phyloP scores from a whole-genome alignment of 208 protist genomes.

The Acanthamoeba triangularis region DNA sequence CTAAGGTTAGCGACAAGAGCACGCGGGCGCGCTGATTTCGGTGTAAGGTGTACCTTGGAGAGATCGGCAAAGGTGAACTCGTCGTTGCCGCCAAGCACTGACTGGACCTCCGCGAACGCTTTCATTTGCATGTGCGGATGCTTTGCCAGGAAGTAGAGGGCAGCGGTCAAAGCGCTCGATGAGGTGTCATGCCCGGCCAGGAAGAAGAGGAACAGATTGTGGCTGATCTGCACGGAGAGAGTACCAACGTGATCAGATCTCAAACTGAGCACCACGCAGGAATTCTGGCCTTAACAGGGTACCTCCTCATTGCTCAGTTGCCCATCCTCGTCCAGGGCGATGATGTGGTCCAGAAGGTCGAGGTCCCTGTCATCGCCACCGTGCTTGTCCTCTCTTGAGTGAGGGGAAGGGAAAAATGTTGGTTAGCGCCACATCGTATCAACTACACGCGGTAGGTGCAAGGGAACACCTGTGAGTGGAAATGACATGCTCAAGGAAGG shows the following conservation, averaged over 20 bases:
- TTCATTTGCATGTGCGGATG: neutral
- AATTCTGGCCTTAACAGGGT: neutral
- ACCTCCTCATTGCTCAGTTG: slow-evolving; percentile 7
- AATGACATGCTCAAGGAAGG: neutral
- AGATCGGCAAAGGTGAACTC: neutral
- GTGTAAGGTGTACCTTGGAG: neutral
- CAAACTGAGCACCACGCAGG: neutral
- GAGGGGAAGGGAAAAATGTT: neutral
- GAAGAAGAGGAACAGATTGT: slow-evolving; percentile 46
- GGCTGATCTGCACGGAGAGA: neutral
- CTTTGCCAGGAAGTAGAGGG: slow-evolving; percentile 30
- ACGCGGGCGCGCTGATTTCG: neutral
- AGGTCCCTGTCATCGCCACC: neutral
- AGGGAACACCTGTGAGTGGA: neutral
- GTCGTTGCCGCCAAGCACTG: neutral
- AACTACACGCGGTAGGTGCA: neutral
- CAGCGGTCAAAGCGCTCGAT: neutral
- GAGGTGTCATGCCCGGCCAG: slow-evolving; percentile 29
- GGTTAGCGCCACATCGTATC: neutral
- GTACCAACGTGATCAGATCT: neutral
- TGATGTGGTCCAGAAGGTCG: slow-evolving; percentile 45
- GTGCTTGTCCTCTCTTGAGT: neutral
- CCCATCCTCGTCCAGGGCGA: slow-evolving; percentile 11
- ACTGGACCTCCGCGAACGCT: neutral
- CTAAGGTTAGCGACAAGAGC: neutral